Evolutionary conservation across 2,329 filamentous ascomycete genomes (phyloP), one percentile per base, ranked within the genome.

Genomic region (Stromatinia cepivora): DNA sequence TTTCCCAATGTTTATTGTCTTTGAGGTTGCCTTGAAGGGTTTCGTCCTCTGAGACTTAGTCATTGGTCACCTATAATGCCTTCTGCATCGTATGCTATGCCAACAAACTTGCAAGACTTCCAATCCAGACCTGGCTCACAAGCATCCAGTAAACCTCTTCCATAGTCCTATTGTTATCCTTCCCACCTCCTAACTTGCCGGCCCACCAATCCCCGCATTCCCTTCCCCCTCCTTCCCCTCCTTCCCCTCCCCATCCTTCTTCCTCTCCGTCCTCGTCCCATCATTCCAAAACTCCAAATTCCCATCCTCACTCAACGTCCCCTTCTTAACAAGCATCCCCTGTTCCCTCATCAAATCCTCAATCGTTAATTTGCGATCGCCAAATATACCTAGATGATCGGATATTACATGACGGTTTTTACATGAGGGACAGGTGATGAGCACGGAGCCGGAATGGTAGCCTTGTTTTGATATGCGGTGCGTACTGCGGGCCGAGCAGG

Each of bases 281-380:
- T 97, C 92, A 42, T 92, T 90, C 90, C 93, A 97, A 75, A 97
- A 95, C 79, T 98, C 94, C 61, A 97, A 82, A 78, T 97, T 92
- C n/a, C 92, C 93, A 73, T 94, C 89, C 73, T 88, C 87, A 65
- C 90, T 88, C 45, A 94, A 78, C 39, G 86, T 87, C 25, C 92
- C 91, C 71, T 87, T 87, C 82, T 90, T 92, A 70, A 94, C 85
- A 1, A 92, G 81, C 73, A 88, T 86, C 7, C 94, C 94, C 77
- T 90, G 90, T 73, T 93, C 88, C 70, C 84, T 83, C 82, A 95
- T 86, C 63, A 98, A 80, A 71, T 94, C 90, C 79, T 96, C 91
- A 42, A 95, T 82, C 0, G 91, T 93, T 70, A 91, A 79, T 69
- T 85, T 84, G 61, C 84, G 84, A 74, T 94, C 87, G 48, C 89